Base-by-base conservation (phyloP, 2,329 filamentous ascomycete genomes). In the Lasiodiplodia sp. region DNA sequence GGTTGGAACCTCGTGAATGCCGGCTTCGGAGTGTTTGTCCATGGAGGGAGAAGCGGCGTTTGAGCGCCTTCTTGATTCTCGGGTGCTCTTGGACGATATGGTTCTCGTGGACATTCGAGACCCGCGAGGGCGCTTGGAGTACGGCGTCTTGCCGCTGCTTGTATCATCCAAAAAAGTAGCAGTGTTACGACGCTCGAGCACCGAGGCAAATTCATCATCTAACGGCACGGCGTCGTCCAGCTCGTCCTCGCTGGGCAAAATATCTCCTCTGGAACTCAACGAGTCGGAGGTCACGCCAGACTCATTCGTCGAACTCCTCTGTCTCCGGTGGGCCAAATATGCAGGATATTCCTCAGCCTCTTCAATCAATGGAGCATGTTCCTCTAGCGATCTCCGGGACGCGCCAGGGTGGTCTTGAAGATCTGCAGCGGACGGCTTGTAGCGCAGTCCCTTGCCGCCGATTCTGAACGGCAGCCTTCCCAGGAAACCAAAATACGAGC, bases 211-310 rank as follows among this genome's bases (percentile, higher is more conserved):
- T 75, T 97, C 94, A 76, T 97, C 95, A 74, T 95, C 93, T 21
- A 98, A 82, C 14, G 94, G 92, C n/a, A 97, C 88, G 0, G 95
- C 95, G 79, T 98, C 95, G 78, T 97, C 94, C 71, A 80, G 75
- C 69, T 96, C 93, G 66, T 94, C 93, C 75, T 97, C 94, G 74
- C 94, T 97, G 0, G 93, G 93, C 72, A 97, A 96, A 14, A 98
- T 83, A 80, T 98, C 95, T 2, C 94, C 94, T 57, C 95, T 86
- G 12, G 94, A 97, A 74, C 94, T 91, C 71, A 92, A 89, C 6
- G 94, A 97, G 77, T 95, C 94, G 34, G 89, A 91, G 0, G 94
- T 97, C 71, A 91, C 91, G 51, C 91, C 91, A 14, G 93, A 97
- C 4, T 88, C 91, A 16, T 89, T 87, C 1, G 94, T 97, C 57